phyloP scores from a whole-genome alignment of 2,329 filamentous ascomycete species.

The Pseudocercospora eumusae region DNA sequence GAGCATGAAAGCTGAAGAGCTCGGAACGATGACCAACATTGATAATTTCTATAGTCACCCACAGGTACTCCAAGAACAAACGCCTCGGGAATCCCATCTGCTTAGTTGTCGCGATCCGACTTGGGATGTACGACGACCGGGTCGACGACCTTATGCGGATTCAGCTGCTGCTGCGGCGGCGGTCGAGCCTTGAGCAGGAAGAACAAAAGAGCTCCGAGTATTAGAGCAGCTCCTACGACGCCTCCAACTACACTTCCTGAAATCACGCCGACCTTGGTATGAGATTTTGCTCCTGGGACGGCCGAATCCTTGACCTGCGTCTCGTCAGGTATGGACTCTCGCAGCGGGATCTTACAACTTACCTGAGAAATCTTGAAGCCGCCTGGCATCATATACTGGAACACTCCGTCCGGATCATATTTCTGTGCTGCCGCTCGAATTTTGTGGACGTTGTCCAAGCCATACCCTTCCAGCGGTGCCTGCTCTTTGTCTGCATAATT shows the following conservation, averaged over 20 bases:
- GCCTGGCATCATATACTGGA: slow-evolving; percentile 21
- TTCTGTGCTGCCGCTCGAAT: slow-evolving; percentile 12
- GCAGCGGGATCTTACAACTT: background rate
- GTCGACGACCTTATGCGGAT: background rate
- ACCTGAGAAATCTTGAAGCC: slow-evolving; percentile 18
- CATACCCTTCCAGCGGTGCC: slow-evolving; percentile 18
- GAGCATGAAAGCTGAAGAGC: too few species aligned
- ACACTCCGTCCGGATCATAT: slow-evolving; percentile 22
- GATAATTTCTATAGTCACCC: too few species aligned
- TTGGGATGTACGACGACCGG: background rate
- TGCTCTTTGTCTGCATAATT: slow-evolving; percentile 21
- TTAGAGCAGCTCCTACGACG: background rate
- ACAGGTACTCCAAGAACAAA: background rate
- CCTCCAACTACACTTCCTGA: slow-evolving; percentile 3
- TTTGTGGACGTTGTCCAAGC: slow-evolving; percentile 16
- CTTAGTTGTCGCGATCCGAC: background rate
- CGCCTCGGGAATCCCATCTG: background rate
- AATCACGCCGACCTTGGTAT: background rate
- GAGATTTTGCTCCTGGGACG: background rate
- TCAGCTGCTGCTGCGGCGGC: background rate
- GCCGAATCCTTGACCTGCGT: background rate
- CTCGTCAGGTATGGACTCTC: background rate
- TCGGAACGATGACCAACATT: too few species aligned
- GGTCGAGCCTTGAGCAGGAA: background rate
- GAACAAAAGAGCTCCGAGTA: background rate